Conservation (phyloP, 257 asterid genomes). For the Asclepias syriaca region DNA sequence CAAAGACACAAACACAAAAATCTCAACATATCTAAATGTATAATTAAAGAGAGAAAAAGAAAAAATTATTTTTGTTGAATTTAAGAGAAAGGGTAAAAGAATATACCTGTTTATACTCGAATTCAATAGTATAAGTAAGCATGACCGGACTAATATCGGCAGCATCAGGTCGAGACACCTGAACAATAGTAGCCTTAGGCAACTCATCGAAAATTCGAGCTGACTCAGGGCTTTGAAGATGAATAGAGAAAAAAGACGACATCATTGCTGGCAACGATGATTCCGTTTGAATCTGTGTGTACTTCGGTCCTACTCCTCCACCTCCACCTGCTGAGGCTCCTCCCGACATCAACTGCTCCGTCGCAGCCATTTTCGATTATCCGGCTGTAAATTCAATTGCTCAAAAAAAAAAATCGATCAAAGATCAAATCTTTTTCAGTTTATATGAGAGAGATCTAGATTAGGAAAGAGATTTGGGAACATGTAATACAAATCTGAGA, state of each 20-base stretch:
- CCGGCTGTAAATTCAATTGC: neutral
- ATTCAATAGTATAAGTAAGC: slow-evolving; percentile 76
- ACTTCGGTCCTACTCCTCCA: slow-evolving; percentile 32
- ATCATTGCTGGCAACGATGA: slow-evolving; percentile 44
- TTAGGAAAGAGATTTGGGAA: neutral
- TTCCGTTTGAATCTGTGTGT: slow-evolving; percentile 54
- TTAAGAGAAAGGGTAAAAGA: neutral
- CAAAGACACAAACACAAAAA: neutral
- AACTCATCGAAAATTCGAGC: slow-evolving; percentile 69
- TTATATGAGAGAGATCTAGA: neutral
- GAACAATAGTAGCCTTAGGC: slow-evolving; percentile 63
- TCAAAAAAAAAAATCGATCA: too few species aligned
- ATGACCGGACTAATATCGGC: slow-evolving; percentile 82
- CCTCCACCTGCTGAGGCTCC: slow-evolving; percentile 16
- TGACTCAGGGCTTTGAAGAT: slow-evolving; percentile 36
- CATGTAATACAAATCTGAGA: neutral
- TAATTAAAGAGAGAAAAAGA: too few species aligned
- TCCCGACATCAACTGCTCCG: slow-evolving; percentile 56
- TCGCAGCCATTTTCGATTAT: slow-evolving; percentile 38
- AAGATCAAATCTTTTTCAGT: neutral
- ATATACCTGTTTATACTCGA: slow-evolving; percentile 63
- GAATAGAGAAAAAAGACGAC: slow-evolving; percentile 44
- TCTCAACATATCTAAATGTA: too few species aligned
- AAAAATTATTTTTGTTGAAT: neutral
- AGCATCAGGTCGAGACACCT: slow-evolving; percentile 86